These are phyloP conservation scores for Typha latifolia DNA, from an alignment of 176 grass and related monocot species.

Conservation along the genomic window DNA sequence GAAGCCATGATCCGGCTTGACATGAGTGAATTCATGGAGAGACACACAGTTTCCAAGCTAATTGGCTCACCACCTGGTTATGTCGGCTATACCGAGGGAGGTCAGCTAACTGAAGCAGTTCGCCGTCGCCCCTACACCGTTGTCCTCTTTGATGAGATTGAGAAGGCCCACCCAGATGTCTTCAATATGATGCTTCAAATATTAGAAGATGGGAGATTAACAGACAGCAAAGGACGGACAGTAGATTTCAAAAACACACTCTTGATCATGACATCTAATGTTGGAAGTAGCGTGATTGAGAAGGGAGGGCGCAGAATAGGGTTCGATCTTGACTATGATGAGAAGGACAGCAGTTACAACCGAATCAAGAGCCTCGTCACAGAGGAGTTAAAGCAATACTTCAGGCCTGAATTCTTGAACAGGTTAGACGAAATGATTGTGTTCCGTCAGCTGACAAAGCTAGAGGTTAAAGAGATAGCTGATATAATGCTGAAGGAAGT, in stretches of 20 bases:
- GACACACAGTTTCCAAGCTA: constrained; percentile 82
- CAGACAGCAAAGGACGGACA: constrained; percentile 89
- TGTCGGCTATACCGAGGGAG: constrained; percentile 92
- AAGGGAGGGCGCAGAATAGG: constrained; percentile 77
- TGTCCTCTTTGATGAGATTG: constrained; percentile 82
- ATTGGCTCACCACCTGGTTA: constrained; percentile 89
- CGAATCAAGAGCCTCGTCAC: constrained; percentile 79
- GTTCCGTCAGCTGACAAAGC: constrained; percentile 79
- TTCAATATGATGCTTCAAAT: constrained; percentile 99
- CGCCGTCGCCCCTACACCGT: constrained; percentile 71
- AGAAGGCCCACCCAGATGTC: constrained; percentile 83
- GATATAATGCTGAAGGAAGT: constrained; percentile 87
- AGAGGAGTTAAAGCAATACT: constrained; percentile 89
- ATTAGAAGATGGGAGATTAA: constrained; percentile 76
- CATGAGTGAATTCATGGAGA: constrained; percentile 97
- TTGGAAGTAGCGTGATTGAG: constrained; percentile 86
- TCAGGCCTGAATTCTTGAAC: constrained; percentile 81
- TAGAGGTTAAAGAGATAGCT: constrained; percentile 78
- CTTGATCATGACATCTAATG: constrained; percentile 91
- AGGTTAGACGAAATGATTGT: constrained; percentile 89
- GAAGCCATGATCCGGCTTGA: constrained; percentile 96
- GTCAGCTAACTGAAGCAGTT: constrained; percentile 89
- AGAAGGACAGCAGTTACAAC: constrained; percentile 83
- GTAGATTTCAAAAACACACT: constrained; percentile 96
- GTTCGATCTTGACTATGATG: constrained; percentile 63